Base-by-base conservation (phyloP, 2,329 filamentous ascomycete species). In the Cryphonectria nitschkei region DNA sequence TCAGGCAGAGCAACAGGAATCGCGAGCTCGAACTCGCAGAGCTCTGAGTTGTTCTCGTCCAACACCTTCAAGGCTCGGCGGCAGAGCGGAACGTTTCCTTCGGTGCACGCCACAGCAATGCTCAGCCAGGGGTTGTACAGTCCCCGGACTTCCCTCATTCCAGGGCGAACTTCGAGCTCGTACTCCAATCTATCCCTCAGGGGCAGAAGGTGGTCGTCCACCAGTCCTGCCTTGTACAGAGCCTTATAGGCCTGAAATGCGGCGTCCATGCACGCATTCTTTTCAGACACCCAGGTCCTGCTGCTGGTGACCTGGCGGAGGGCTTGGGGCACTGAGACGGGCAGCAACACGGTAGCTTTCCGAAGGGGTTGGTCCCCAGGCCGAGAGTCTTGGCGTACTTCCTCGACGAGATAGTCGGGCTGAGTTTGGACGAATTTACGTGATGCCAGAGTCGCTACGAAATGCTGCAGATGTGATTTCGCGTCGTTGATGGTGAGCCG, bases 201-300 rank as follows among this genome's bases (percentile, higher is more conserved):
- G 11, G 95, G 95, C 56, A 97, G 83, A 0, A 98, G 81, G 75
- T 97, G 86, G 19, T 97, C 88, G 73, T 93, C 94, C 1, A 98
- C 80, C 6, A 98, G 82, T 0, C 92, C 91, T 37, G 87, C 90
- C 9, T 87, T 75, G 77, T 95, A 90, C 0, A 98, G 83, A 6
- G 84, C 84, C 32, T 88, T 81, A 76, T 95, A 97, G 0, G 94
- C 93, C 76, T 93, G 88, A 73, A 97, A 96, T 0, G 93, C 92
- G 0, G 92, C 93, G 79, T 98, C 95, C 76, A 92, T 93, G 74
- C 85, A 89, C 0, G 94, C 94, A 74, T 89, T 89, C 70, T 85
- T 87, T 76, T 96, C 91, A 0, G 90, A 92, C 14, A 75, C 79
- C 94, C 94, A 98, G n/a, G 78, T 73, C 50, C 78, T 73, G 39